Conservation (phyloP, 768 basidiomycete genomes). For the Pleurotus salmoneostramineus region DNA sequence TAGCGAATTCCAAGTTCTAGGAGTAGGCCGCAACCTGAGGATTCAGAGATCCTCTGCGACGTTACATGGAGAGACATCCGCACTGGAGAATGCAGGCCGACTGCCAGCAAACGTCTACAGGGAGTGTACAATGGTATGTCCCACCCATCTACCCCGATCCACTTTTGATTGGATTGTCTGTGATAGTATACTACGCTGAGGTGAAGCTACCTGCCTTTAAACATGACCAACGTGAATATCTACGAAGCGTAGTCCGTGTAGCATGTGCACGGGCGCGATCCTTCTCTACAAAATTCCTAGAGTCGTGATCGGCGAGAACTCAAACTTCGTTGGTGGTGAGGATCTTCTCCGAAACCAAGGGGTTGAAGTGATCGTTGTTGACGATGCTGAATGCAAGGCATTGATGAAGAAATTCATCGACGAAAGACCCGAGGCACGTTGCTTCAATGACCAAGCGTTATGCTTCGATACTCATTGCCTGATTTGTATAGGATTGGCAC, state of each 20-base stretch:
- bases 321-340: conserved; percentile 51
- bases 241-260: conserved; percentile 44
- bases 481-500: conserved; percentile 39
- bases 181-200: conserved; percentile 33
- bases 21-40: conserved; percentile 29
- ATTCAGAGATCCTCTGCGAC: conserved; percentile 30
- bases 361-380: conserved; percentile 48
- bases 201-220: conserved; percentile 4
- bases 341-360: conserved; percentile 46
- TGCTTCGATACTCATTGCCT: neutral
- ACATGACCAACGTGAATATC: neutral
- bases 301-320: conserved; percentile 64
- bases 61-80: conserved; percentile 33
- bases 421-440: conserved; percentile 47
- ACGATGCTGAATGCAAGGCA: conserved; percentile 46
- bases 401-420: conserved; percentile 56
- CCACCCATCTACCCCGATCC: neutral
- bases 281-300: conserved; percentile 62
- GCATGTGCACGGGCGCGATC: conserved; percentile 63
- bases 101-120: conserved; percentile 40
- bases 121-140: conserved; percentile 44
- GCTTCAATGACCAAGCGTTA: neutral
- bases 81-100: conserved; percentile 49
- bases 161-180: neutral
- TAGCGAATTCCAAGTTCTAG: conserved; percentile 16